Evolutionary conservation across 2,329 filamentous ascomycete genomes (phyloP), one percentile per base, ranked within the genome.

Genomic region (Phaeosphaeriaceae sp.): DNA sequence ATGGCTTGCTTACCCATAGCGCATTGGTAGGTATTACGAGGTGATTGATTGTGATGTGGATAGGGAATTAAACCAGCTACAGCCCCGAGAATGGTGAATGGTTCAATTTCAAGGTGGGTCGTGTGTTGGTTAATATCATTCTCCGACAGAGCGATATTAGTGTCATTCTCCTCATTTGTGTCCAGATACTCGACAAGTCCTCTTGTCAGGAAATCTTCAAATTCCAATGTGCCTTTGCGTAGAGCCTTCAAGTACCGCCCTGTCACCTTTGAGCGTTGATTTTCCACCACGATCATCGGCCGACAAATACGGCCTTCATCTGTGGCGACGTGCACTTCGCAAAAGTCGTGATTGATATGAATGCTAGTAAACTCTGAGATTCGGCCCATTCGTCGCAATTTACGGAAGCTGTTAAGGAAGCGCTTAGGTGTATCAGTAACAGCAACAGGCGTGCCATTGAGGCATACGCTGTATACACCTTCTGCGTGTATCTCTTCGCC

Each of bases 1-100:
- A 99, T 97, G 32, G 94, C 94, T 88, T 99, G 94, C 78, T 99
- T 99, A 83, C 94, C 94, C 94, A 99, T 99, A 76, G 94, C 94
- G 77, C 93, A 97, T 81, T 97, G 93, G 69, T 99, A 99, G 0
- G 94, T 99, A 72, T 99, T 99, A 81, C 94, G 84, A 8, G 94
- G 94, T 13, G 95, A 99, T 74, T 99, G 94, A 75, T 99, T 99
- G 79, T 99, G 94, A 73, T 99, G 94, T 7, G 94, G 94, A 68
- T 97, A 99, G 4, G 94, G 94, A 71, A 99, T 99, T 30, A 99
- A 81, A 35, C 94, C 94, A 32, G 94, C 94, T 20, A 99, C 94
- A 38, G 94, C 94, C 20, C 94, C 94, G 12, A 99, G 83, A 41
- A 99, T 88, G 1, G 94, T 99, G 70, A 99, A 99, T 0, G 95